phyloP scores from a whole-genome alignment of 805 yeast species.

The Saccharomycopsis oosterbeekiorum region DNA sequence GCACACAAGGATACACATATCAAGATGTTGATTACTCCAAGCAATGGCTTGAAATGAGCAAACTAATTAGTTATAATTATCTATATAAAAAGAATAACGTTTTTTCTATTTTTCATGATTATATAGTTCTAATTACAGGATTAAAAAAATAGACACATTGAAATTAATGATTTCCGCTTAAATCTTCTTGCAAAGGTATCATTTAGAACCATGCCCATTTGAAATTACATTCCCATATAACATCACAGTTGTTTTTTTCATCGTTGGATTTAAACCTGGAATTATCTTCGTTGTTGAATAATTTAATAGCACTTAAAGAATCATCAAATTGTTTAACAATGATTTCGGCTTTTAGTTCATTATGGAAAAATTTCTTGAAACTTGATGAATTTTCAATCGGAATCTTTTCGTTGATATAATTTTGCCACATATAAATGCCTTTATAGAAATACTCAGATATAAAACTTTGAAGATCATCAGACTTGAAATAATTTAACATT shows the following conservation, averaged over 20 bases:
- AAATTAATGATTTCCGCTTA: too few species aligned
- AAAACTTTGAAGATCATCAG: conserved; percentile 26
- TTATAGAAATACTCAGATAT: conserved; percentile 21
- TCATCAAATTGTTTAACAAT: conserved; percentile 22
- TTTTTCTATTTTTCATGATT: too few species aligned
- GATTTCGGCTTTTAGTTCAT: conserved; percentile 21
- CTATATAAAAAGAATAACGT: too few species aligned
- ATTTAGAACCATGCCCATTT: conserved; percentile 40
- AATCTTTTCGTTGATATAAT: conserved; percentile 20
- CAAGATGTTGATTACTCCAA: conserved; percentile 43
- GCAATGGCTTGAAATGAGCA: neutral
- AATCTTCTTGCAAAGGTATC: neutral
- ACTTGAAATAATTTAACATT: conserved; percentile 24
- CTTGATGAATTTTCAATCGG: conserved; percentile 18
- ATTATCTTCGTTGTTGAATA: conserved; percentile 9
- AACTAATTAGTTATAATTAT: neutral
- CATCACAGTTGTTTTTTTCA: conserved; percentile 20
- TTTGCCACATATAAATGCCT: conserved; percentile 32
- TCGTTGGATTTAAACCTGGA: conserved; percentile 18
- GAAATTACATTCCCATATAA: conserved; percentile 35
- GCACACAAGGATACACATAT: conserved; percentile 46
- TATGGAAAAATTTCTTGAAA: conserved; percentile 18
- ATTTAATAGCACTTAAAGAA: conserved; percentile 33
- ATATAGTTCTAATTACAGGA: too few species aligned
- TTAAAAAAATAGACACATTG: too few species aligned